phyloP scores from a whole-genome alignment of 768 basidiomycete species.

The Pleurotus platypus region DNA sequence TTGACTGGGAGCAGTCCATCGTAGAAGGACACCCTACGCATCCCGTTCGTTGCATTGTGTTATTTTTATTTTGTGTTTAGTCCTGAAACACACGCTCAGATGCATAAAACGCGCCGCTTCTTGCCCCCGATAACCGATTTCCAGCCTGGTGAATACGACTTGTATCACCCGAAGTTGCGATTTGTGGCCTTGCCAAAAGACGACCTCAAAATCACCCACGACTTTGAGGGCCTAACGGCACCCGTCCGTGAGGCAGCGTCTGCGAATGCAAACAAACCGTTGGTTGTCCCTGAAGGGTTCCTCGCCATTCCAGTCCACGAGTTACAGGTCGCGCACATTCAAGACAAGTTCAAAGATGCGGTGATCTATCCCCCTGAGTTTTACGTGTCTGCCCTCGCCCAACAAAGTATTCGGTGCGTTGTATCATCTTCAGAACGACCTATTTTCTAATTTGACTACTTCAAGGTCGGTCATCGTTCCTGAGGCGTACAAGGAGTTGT shows the following conservation, averaged over 20 bases:
- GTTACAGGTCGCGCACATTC: conserved; percentile 46
- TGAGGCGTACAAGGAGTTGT: conserved; percentile 37
- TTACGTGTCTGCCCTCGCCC: conserved; percentile 40
- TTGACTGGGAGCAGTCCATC: conserved; percentile 60
- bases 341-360: conserved; percentile 45
- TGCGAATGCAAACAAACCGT: conserved; percentile 28
- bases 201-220: conserved; percentile 43
- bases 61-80: neutral
- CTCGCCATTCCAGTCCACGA: conserved; percentile 53
- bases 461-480: conserved; percentile 52
- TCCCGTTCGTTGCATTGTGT: conserved; percentile 33
- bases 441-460: neutral
- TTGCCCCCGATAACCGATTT: conserved; percentile 45
- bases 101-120: conserved; percentile 55
- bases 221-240: conserved; percentile 39
- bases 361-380: conserved; percentile 39
- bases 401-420: conserved; percentile 50
- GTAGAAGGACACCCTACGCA: conserved; percentile 61
- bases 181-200: conserved; percentile 41
- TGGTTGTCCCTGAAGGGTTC: conserved; percentile 29
- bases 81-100: conserved; percentile 26
- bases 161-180: conserved; percentile 45
- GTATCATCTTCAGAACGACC: neutral
- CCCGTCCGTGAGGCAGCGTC: conserved; percentile 40
- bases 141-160: conserved; percentile 44